Conservation (phyloP, 306 rosid genomes). For the Oxytropis ochrocephala region DNA sequence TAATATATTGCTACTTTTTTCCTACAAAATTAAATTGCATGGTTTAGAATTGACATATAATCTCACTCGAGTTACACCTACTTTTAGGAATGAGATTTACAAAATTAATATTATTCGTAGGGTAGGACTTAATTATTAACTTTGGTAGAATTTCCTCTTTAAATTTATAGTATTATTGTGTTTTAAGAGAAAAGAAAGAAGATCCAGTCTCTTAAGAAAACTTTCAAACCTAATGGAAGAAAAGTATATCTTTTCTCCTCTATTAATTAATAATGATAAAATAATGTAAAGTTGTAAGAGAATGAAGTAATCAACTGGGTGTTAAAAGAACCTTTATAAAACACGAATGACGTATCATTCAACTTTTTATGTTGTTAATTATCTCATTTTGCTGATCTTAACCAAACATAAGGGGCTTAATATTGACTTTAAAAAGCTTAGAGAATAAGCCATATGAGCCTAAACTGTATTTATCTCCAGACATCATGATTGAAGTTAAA, state of each 20-base stretch:
- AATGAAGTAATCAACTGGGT: neutral
- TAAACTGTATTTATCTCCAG: neutral
- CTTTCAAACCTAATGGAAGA: neutral
- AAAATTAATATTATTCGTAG: neutral
- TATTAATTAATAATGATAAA: neutral
- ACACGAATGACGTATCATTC: neutral
- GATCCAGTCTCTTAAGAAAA: neutral
- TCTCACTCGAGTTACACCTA: neutral
- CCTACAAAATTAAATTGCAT: neutral
- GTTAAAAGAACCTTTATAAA: neutral
- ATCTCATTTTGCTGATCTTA: constrained; percentile 14
- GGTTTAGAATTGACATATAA: neutral
- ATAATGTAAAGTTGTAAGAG: neutral
- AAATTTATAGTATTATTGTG: neutral
- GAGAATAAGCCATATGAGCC: neutral
- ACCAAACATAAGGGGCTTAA: neutral
- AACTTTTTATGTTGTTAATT: neutral
- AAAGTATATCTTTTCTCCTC: neutral
- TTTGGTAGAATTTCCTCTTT: neutral
- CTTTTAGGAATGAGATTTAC: neutral
- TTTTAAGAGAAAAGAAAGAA: neutral
- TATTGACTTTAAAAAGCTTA: neutral
- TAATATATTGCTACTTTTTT: neutral
- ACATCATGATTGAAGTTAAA: neutral
- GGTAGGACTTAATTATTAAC: neutral